Conservation (phyloP, 2,329 filamentous ascomycete genomes). For the Ophiostoma quercus region DNA sequence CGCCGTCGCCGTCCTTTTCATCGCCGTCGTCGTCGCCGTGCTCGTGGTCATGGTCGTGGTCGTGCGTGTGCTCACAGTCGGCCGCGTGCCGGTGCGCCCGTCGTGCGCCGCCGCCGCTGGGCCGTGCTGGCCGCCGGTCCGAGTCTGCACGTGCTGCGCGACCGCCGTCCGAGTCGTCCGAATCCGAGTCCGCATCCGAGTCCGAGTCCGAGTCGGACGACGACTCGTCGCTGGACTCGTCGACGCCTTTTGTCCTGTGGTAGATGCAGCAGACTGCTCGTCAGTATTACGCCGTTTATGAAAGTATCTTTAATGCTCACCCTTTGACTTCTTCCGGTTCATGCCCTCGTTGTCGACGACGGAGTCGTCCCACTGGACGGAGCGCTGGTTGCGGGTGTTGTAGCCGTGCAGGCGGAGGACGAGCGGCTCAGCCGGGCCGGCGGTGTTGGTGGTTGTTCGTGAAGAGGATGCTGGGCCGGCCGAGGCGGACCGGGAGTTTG, state of each 20-base stretch:
- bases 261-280: slow-evolving; percentile 96
- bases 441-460: slow-evolving; percentile 30
- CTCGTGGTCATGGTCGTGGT: slow-evolving; percentile 32
- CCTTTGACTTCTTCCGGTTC: slow-evolving; percentile 91
- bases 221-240: slow-evolving; percentile 72
- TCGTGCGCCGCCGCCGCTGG: slow-evolving; percentile 26
- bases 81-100: slow-evolving; percentile 33
- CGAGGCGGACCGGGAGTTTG: neutral
- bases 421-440: slow-evolving; percentile 31
- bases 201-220: slow-evolving; percentile 53
- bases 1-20: slow-evolving; percentile 33
- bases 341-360: slow-evolving; percentile 94
- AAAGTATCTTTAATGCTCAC: slow-evolving; percentile 41
- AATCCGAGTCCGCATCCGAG: slow-evolving; percentile 40
- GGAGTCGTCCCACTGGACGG: slow-evolving; percentile 87
- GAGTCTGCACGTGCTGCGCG: slow-evolving; percentile 24
- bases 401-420: slow-evolving; percentile 52
- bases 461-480: slow-evolving; percentile 5
- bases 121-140: slow-evolving; percentile 28
- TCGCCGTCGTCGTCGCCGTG: slow-evolving; percentile 35
- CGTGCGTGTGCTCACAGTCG: slow-evolving; percentile 34
- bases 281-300: neutral
- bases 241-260: slow-evolving; percentile 74
- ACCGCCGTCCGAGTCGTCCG: slow-evolving; percentile 32
- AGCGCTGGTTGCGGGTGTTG: slow-evolving; percentile 45